These are phyloP conservation scores for Ophioceras dolichostomum DNA, from an alignment of 2,329 filamentous ascomycete species.

Conservation along the genomic window DNA sequence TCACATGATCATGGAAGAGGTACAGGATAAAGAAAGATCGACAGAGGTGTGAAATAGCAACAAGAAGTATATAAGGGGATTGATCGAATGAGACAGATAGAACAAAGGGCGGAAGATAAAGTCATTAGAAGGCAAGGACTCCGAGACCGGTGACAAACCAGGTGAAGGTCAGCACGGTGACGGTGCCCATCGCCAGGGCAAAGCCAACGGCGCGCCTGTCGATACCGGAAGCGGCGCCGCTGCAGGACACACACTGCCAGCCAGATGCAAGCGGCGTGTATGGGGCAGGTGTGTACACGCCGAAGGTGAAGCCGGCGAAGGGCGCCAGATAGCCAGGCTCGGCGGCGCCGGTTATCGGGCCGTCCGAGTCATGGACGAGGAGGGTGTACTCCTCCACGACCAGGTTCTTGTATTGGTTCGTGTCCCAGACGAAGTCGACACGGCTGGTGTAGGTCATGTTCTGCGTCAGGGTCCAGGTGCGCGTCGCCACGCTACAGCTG, in stretches of 20 bases:
- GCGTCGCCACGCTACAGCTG: constrained; percentile 37
- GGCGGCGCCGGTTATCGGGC: constrained; percentile 33
- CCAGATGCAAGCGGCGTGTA: constrained; percentile 36
- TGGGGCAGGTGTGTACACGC: constrained; percentile 39
- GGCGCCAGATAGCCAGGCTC: constrained; percentile 43
- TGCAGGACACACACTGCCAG: constrained; percentile 47
- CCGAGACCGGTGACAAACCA: constrained; percentile 47
- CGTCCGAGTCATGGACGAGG: constrained; percentile 47
- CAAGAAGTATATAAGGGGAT: no score
- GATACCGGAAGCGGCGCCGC: constrained; percentile 29
- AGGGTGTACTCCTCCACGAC: constrained; percentile 46
- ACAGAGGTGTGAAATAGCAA: no score
- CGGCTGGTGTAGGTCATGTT: constrained; percentile 48
- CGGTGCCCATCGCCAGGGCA: constrained; percentile 37
- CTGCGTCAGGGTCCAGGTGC: constrained; percentile 47
- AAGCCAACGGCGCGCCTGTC: constrained; percentile 36
- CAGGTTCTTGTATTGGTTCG: constrained; percentile 33
- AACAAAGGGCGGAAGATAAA: constrained; percentile 1
- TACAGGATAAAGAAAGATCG: no score
- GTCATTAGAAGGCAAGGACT: constrained; percentile 10
- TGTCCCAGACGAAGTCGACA: constrained; percentile 46
- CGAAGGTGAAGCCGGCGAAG: constrained; percentile 38
- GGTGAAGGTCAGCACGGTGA: constrained; percentile 49
- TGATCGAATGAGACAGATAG: not conserved
- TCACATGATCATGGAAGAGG: no score